phyloP scores from a whole-genome alignment of 2,329 filamentous ascomycete genomes.

The Teratosphaeria gauchensis region DNA sequence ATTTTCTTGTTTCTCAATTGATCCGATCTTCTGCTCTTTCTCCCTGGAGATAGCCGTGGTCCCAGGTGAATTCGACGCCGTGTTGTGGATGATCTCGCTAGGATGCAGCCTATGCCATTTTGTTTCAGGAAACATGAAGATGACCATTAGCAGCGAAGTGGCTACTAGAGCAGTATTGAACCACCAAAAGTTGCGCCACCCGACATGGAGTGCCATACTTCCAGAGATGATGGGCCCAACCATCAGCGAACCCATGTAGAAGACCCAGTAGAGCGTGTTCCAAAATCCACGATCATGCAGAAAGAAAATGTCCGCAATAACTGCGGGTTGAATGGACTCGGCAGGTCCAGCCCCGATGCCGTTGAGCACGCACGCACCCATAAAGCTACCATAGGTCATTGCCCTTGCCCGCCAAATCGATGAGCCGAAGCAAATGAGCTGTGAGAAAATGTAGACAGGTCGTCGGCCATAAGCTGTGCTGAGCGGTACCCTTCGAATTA shows the following conservation, averaged over 20 bases:
- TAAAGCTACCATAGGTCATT: constrained; percentile 50
- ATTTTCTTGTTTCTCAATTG: constrained; percentile 16
- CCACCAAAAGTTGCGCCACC: constrained; percentile 59
- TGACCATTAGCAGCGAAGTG: constrained; percentile 40
- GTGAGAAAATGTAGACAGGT: constrained; percentile 44
- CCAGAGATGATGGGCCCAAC: constrained; percentile 49
- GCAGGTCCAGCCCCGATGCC: constrained; percentile 53
- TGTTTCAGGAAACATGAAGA: constrained; percentile 56
- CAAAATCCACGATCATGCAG: constrained; percentile 51
- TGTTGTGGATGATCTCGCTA: constrained; percentile 13
- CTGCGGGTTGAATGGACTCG: constrained; percentile 52
- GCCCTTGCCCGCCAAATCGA: constrained; percentile 51
- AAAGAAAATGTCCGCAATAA: constrained; percentile 58
- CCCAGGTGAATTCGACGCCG: constrained; percentile 1
- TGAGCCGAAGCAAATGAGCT: constrained; percentile 43
- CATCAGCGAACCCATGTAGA: constrained; percentile 55
- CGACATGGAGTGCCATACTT: constrained; percentile 48
- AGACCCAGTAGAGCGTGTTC: constrained; percentile 52
- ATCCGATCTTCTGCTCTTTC: constrained; percentile 9
- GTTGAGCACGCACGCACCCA: constrained; percentile 53
- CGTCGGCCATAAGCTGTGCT: constrained; percentile 47
- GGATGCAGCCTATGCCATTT: constrained; percentile 44
- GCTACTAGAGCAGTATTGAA: constrained; percentile 49
- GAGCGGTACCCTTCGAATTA: constrained; percentile 40
- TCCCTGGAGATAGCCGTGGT: background rate